Percentiles rank a stretch among this genome's conserved stretches.
These are phyloP conservation scores for Pulveroboletus ravenelii DNA, from an alignment of 768 basidiomycete species.

Conservation along the genomic window DNA sequence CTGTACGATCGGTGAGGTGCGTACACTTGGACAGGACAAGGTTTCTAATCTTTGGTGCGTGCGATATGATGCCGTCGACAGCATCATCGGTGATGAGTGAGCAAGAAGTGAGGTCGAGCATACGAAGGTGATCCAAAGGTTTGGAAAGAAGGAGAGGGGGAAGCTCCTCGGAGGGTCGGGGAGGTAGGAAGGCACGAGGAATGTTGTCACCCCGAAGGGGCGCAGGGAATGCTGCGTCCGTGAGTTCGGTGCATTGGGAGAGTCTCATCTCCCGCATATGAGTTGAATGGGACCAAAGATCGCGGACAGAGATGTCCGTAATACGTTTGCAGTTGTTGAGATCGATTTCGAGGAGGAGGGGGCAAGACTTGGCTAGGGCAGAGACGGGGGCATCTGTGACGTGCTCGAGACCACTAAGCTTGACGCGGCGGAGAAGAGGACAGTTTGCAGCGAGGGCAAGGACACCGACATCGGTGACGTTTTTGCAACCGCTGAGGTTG, in stretches of 20 bases:
- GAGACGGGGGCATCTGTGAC: constrained; percentile 77
- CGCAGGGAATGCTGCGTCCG: constrained; percentile 83
- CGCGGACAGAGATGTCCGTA: constrained; percentile 72
- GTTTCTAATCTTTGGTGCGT: constrained; percentile 80
- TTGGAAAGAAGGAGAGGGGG: constrained; percentile 64
- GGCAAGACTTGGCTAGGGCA: constrained; percentile 71
- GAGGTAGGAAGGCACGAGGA: constrained; percentile 38
- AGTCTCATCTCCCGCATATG: constrained; percentile 92
- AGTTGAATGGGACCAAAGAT: constrained; percentile 74
- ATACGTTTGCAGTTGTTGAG: constrained; percentile 78
- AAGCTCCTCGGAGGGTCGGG: constrained; percentile 38
- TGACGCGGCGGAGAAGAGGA: constrained; percentile 80
- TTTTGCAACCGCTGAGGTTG: constrained; percentile 81
- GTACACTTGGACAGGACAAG: constrained; percentile 84
- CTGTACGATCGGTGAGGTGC: constrained; percentile 71
- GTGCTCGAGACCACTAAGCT: constrained; percentile 70
- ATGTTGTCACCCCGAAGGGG: constrained; percentile 40
- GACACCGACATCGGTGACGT: constrained; percentile 74
- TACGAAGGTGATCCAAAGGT: constrained; percentile 79
- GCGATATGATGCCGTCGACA: constrained; percentile 74
- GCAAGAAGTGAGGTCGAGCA: constrained; percentile 91
- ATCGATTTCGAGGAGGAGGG: constrained; percentile 90
- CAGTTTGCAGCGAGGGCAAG: constrained; percentile 71
- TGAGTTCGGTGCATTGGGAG: constrained; percentile 71
- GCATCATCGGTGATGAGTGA: constrained; percentile 75